Conservation (phyloP, 805 yeast species). For the Metschnikowia lachancei region DNA sequence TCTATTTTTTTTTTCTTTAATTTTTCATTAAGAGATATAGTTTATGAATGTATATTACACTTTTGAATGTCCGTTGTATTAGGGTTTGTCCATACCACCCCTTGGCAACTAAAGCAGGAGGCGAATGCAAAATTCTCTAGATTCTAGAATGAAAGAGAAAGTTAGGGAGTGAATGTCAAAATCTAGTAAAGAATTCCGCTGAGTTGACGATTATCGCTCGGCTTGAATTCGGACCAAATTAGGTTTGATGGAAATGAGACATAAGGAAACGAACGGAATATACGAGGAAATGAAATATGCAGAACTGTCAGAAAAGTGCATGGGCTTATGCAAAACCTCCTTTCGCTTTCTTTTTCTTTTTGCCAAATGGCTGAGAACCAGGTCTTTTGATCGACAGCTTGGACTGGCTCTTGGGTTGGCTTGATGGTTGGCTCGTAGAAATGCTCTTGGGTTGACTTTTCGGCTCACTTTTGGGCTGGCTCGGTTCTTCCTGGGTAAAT, state of each 20-base stretch:
- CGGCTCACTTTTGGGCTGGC: neutral
- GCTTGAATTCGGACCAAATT: neutral
- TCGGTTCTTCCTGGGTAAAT: neutral
- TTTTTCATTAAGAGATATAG: no score
- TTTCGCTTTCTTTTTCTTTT: slow-evolving; percentile 40
- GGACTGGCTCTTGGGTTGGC: slow-evolving; percentile 1
- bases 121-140: no score
- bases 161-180: neutral
- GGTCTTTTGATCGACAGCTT: slow-evolving; percentile 10
- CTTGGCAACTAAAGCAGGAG: no score
- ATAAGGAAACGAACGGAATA: no score
- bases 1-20: neutral
- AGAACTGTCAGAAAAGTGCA: neutral
- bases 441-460: slow-evolving; percentile 1
- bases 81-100: no score
- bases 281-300: neutral
- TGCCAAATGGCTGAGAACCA: slow-evolving; percentile 4
- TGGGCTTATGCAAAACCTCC: slow-evolving; percentile 42
- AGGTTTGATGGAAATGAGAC: no score
- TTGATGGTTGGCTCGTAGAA: neutral
- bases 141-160: neutral
- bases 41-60: no score
- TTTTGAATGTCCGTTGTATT: no score
- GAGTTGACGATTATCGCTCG: neutral
- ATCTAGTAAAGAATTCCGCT: neutral